Base-by-base conservation (phyloP, 164 flowering plant species). In the Umbellularia californica region DNA sequence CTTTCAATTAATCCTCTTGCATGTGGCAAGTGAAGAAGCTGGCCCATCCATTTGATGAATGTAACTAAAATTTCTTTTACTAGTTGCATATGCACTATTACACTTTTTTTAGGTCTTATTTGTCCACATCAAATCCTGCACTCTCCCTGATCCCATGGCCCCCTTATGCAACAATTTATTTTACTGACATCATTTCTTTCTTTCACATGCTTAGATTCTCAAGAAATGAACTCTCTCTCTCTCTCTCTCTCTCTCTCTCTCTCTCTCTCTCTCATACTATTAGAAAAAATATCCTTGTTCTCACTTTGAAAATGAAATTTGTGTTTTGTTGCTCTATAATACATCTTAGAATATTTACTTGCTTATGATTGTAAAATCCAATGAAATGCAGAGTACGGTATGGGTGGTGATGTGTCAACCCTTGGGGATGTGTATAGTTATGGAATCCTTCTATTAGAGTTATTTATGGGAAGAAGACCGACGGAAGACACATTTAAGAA, bases 341-440 rank as follows among this genome's bases (percentile, higher is more conserved):
- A 4, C 4, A 30, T 30, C 35, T 30, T 30, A 60, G 64, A n/a
- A 2, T 58, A 3, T 19, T 60, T 5, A 19, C 9, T n/a, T 60
- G n/a, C 67, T 64, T 64, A n/a, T 7, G 28, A 64, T 64, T 25
- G 15, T 64, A 64, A 64, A 64, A n/a, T 11, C 11, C 14, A 24
- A 2, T 28, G 33, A 28, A 67, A 15, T 3, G 22, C 35, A 67
- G 41, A 67, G 47, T 67, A 67, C 28, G 50, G 69, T 3, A 67
- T 67, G 50, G 50, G 69, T 17, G 47, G 69, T 28, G 33, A 67
- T 5, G 69, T 30, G 3, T 67, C 69, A 33, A 67, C 22, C 17
- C 47, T 25, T 28, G 69, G 69, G 28, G 69, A 67, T 67, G 69
- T 67, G 2, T 67, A 67, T 15, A 19, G 69, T 67, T 67, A 13